A percentile compares a stretch with the other conserved stretches of the same genome.
phyloP scores from a whole-genome alignment of 805 yeast species.

The Yarrowia hollandica region DNA sequence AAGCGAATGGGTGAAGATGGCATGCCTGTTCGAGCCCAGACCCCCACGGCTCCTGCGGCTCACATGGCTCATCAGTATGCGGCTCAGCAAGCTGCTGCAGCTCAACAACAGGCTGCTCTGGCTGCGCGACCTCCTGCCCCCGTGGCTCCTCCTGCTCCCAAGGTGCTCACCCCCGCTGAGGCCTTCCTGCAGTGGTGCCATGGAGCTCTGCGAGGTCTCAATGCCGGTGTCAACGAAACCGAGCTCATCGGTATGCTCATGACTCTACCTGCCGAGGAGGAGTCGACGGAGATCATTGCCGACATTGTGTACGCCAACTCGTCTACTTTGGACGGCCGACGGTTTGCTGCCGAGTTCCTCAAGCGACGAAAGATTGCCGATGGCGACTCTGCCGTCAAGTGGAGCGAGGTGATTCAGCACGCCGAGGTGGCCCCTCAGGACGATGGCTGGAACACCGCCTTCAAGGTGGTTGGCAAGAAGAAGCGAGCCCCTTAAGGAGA shows the following conservation, averaged over 20 bases:
- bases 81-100: constrained; percentile 28
- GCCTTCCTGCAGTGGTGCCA: constrained; percentile 46
- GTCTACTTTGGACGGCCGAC: constrained; percentile 88
- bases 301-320: constrained; percentile 90
- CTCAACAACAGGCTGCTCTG: constrained; percentile 31
- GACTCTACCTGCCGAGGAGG: constrained; percentile 73
- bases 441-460: constrained; percentile 46
- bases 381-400: constrained; percentile 43
- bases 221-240: constrained; percentile 71
- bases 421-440: constrained; percentile 40
- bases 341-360: constrained; percentile 88
- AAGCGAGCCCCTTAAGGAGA: constrained; percentile 36
- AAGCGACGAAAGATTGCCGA: constrained; percentile 77
- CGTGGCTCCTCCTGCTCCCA: constrained; percentile 27
- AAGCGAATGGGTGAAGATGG: constrained; percentile 21
- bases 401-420: constrained; percentile 68
- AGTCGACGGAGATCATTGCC: constrained; percentile 80
- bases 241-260: constrained; percentile 79
- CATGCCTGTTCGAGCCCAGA: constrained; percentile 11
- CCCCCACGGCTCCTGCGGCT: constrained; percentile 31
- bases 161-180: constrained; percentile 31
- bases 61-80: constrained; percentile 37
- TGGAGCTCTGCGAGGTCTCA: constrained; percentile 49
- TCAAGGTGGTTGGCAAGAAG: constrained; percentile 67
- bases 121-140: constrained; percentile 31